phyloP scores from a whole-genome alignment of 1,284 basidiomycete species.

The Meira nashicola region DNA sequence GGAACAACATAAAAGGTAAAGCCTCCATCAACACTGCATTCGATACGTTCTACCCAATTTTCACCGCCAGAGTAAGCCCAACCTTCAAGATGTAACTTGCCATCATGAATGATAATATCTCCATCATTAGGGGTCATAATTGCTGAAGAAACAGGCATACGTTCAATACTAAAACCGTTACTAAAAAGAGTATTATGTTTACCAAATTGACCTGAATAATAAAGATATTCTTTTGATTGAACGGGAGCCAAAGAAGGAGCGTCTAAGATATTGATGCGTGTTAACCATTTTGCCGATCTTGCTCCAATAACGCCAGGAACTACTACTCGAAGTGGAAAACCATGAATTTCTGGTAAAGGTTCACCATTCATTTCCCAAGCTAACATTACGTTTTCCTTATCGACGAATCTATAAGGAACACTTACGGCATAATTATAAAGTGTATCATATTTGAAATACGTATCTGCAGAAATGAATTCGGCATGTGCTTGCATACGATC shows the following conservation, averaged over 20 bases:
- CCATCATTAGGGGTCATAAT: not conserved
- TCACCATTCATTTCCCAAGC: slow-evolving; percentile 9
- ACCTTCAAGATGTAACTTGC: not conserved
- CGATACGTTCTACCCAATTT: slow-evolving; percentile 8
- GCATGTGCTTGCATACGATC: not conserved
- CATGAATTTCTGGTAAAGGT: slow-evolving; percentile 3
- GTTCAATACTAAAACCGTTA: slow-evolving; percentile 7
- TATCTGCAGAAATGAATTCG: slow-evolving; percentile 4
- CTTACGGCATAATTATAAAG: slow-evolving; percentile 8
- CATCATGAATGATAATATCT: slow-evolving; percentile 2
- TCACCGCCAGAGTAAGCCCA: slow-evolving; percentile 5
- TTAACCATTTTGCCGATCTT: slow-evolving; percentile 4
- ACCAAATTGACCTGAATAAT: not conserved
- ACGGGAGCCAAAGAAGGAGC: slow-evolving; percentile 1
- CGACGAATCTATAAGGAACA: not conserved
- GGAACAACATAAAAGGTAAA: not conserved
- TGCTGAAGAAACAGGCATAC: slow-evolving; percentile 4
- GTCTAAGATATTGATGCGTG: slow-evolving; percentile 4
- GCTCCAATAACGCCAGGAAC: slow-evolving; percentile 3
- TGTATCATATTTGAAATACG: not conserved
- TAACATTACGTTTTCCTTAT: not conserved
- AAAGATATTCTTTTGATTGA: slow-evolving; percentile 5
- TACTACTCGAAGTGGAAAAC: not conserved
- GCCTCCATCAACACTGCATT: slow-evolving; percentile 1
- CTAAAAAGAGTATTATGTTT: slow-evolving; percentile 5